Percentiles rank a stretch among this genome's conserved stretches.
phyloP scores from a whole-genome alignment of 108 stramenopile genomes.

The Mediolabrus comicus region DNA sequence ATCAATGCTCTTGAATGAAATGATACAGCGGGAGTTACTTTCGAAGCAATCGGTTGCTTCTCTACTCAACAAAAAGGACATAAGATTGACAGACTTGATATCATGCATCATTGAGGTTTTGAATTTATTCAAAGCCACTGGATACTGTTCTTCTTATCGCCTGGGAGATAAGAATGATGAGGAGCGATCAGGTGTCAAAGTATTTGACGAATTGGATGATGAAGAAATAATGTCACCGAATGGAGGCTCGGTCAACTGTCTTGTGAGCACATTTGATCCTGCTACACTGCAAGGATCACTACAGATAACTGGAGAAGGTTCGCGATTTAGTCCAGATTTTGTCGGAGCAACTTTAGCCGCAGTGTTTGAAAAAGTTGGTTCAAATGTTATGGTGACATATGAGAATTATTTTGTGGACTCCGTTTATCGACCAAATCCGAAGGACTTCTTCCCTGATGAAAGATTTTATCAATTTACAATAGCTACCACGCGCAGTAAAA shows the following conservation, averaged over 20 bases:
- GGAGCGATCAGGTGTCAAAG: constrained; percentile 19
- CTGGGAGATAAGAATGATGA: constrained; percentile 47
- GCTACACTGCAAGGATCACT: constrained; percentile 70
- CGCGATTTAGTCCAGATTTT: constrained; percentile 78
- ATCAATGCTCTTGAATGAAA: constrained; percentile 31
- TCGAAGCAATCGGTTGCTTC: constrained; percentile 16
- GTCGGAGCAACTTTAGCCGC: constrained; percentile 76
- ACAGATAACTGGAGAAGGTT: constrained; percentile 84
- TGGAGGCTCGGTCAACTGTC: constrained; percentile 57
- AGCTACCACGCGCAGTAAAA: no score
- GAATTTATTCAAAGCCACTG: constrained; percentile 43
- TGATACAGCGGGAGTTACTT: constrained; percentile 14
- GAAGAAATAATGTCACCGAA: constrained; percentile 39
- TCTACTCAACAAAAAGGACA: constrained; percentile 4
- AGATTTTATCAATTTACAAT: constrained; percentile 72
- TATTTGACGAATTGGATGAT: constrained; percentile 84
- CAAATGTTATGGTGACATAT: constrained; percentile 34
- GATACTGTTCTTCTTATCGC: constrained; percentile 50
- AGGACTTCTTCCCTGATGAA: constrained; percentile 87
- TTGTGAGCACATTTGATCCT: constrained; percentile 68
- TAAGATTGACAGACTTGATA: constrained; percentile 46
- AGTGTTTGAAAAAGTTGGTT: constrained; percentile 58
- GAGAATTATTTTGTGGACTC: constrained; percentile 86
- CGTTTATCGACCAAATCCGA: constrained; percentile 86
- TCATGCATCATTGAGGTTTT: constrained; percentile 53